Evolutionary conservation across 306 rosid species (phyloP), one percentile per base, ranked within the genome.

Genomic region (Amphicarpaea edgeworthii): DNA sequence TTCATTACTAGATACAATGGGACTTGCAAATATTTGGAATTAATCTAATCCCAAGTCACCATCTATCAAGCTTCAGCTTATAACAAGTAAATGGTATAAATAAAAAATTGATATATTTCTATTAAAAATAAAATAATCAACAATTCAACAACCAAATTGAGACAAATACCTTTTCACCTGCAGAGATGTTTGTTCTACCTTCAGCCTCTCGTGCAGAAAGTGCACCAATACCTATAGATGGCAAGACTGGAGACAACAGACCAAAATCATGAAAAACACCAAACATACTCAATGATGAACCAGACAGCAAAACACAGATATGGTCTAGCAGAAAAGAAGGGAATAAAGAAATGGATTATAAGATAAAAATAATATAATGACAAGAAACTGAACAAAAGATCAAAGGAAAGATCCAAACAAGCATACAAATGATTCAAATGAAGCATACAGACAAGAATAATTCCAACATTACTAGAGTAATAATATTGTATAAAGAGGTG

Each of bases 131-230:
- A 51, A 59, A 68, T 12, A 81, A 68, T 51, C 15, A 21, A 66
- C 75, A 66, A 46, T 20, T 58, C 63, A 49, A 65, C 12, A 3
- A 70, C 23, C 49, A 80, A 69, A 73, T 70, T 38, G 6, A 58
- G 55, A 66, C 46, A 78, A 43, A 74, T 90, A 95, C 98, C 98
- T 92, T 95, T 72, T 92, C 99, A 69, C 93, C 92, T 0, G 97
- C 81, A 77, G 99, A 86, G 58, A 88, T 77, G 84, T 92, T 95
- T 65, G 97, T 89, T 87, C 97, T 87, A 63, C 99, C 99, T 82
- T 92, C 99, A 28, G 99, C 99, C 88, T 95, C 97, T 49, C 97
- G 86, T 23, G 92, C 91, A 80, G 97, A 90, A 64, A 95, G 97
- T 10, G 97, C 92, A 32, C 97, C 96, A 81, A 95, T 89, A 70